phyloP scores from a whole-genome alignment of 176 grass and related monocot genomes.

The Oryza rufipogon region DNA sequence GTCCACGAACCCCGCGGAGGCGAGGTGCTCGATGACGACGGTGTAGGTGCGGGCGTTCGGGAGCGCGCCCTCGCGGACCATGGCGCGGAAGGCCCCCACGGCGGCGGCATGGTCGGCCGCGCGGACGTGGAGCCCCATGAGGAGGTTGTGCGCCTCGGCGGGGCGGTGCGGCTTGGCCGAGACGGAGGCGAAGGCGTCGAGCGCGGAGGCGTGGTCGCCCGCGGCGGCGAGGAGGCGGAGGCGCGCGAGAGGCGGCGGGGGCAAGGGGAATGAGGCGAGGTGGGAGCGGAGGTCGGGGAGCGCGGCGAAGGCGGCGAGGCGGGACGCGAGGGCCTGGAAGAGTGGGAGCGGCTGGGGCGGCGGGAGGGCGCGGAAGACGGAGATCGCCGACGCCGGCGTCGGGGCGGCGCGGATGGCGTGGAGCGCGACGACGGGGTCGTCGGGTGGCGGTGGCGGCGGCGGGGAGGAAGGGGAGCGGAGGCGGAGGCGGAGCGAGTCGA shows the following conservation, averaged over 20 bases:
- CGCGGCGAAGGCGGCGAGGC: slow-evolving; percentile 43
- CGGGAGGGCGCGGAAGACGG: slow-evolving; percentile 38
- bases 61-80: slow-evolving; percentile 68
- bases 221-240: slow-evolving; percentile 61
- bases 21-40: slow-evolving; percentile 63
- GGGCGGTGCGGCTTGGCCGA: slow-evolving; percentile 30
- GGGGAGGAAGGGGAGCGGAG: slow-evolving; percentile 21
- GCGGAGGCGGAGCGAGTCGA: slow-evolving; percentile 54
- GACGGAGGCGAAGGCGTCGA: slow-evolving; percentile 54
- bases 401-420: slow-evolving; percentile 47
- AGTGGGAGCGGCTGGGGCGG: slow-evolving; percentile 45
- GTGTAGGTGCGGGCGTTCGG: slow-evolving; percentile 80
- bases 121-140: slow-evolving; percentile 54
- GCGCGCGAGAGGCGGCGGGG: slow-evolving; percentile 50
- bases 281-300: slow-evolving; percentile 45
- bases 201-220: slow-evolving; percentile 43
- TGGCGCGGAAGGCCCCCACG: slow-evolving; percentile 60
- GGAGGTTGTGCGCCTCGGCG: slow-evolving; percentile 63
- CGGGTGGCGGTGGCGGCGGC: not conserved
- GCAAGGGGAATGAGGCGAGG: slow-evolving; percentile 49
- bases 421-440: slow-evolving; percentile 51
- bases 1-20: slow-evolving; percentile 54
- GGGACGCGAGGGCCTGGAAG: slow-evolving; percentile 50
- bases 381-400: slow-evolving; percentile 41
- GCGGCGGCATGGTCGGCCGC: slow-evolving; percentile 45